phyloP scores from a whole-genome alignment of 371 early-diverging fungal species.

The Mucor irregularis region DNA sequence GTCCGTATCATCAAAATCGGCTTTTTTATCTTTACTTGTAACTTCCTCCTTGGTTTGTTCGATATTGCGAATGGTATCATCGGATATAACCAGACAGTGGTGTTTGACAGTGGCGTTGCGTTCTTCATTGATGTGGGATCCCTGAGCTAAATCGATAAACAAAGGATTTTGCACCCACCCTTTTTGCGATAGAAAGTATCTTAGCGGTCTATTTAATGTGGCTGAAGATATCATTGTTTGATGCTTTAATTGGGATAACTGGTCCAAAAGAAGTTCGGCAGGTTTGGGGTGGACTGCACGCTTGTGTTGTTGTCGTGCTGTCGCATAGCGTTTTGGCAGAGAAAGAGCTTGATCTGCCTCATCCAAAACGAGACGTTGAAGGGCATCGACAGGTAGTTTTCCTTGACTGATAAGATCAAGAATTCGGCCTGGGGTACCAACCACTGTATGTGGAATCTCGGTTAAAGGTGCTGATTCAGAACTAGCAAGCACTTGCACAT shows the following conservation, averaged over 20 bases:
- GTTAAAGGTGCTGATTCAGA: not conserved
- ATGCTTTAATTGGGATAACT: slow-evolving; percentile 20
- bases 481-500: slow-evolving; percentile 1
- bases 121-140: slow-evolving; percentile 32
- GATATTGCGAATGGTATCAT: slow-evolving; percentile 55
- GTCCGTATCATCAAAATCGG: slow-evolving; percentile 54
- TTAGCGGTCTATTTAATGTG: slow-evolving; percentile 68
- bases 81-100: slow-evolving; percentile 58
- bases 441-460: slow-evolving; percentile 43
- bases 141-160: slow-evolving; percentile 62
- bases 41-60: not conserved
- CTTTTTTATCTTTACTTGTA: slow-evolving; percentile 9
- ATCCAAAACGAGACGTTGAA: slow-evolving; percentile 70
- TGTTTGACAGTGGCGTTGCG: slow-evolving; percentile 40
- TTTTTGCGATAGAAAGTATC: slow-evolving; percentile 55
- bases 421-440: slow-evolving; percentile 71
- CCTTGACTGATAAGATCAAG: slow-evolving; percentile 43
- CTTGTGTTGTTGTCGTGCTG: slow-evolving; percentile 45
- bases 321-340: slow-evolving; percentile 61
- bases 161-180: slow-evolving; percentile 61
- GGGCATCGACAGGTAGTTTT: slow-evolving; percentile 41
- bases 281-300: slow-evolving; percentile 68
- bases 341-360: slow-evolving; percentile 77
- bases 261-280: slow-evolving; percentile 55
- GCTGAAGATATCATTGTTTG: slow-evolving; percentile 73